Evolutionary conservation across 2,329 filamentous ascomycete species (phyloP), one percentile per base, ranked within the genome.

Genomic region (Alternaria arborescens): DNA sequence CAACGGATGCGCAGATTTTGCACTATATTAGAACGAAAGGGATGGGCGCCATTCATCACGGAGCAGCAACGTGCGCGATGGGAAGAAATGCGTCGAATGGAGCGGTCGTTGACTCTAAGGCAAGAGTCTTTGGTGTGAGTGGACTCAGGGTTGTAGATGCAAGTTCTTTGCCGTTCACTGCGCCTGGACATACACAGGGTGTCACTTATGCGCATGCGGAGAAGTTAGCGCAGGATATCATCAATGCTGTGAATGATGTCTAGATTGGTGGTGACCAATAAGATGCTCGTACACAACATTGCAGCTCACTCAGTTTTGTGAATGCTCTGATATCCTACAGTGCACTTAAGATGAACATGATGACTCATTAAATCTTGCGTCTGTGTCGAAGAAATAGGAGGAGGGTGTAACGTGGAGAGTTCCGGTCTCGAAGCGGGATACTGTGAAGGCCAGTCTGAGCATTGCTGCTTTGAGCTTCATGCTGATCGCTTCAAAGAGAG

Each of bases 151-250:
- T 59, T 20, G 24, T 59, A 26, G 56, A 59, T 55, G 12, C 43
- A 12, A 59, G 56, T 20, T 59, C 52, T 36, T 8, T 59, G 18
- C 56, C 56, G 4, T 59, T 59, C 22, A 30, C 34, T 4, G 56
- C 56, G 20, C 56, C 56, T 18, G 56, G 56, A 3, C 56, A 59
- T 38, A 55, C 56, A 2, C 56, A 59, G 10, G 56, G 56, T 4
- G 56, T 55, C 16, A 59, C 56, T 4, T 59, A 59, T 41, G 56
- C 52, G 30, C 56, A 59, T 11, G 56, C 56, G 22, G 56, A 59
- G 43, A 59, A 59, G 28, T 7, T 59, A 14, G 56, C 36, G 5
- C 56, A 59, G 30, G 56, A 59, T 38, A 20, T 59, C 7, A 55
- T 59, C 32, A 43, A 59, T 55, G 44, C 56, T 14, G 51, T 16